Percentiles rank a stretch among this genome's conserved stretches.
These are phyloP conservation scores for Myxozyma nipponensis DNA, from an alignment of 805 yeast genomes.

Conservation along the genomic window DNA sequence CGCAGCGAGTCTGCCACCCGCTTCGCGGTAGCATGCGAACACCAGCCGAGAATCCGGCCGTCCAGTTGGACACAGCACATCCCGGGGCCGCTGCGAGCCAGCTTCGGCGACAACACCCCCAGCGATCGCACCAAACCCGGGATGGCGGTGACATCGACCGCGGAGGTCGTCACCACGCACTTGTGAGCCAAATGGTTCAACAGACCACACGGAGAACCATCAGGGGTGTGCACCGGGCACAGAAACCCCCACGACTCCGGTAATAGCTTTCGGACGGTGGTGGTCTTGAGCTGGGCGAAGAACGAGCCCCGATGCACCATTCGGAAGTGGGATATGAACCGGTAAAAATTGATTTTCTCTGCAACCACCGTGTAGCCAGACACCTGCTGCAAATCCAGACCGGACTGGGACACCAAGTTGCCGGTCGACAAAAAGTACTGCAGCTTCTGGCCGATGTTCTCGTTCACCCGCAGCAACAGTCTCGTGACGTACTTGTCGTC, in stretches of 20 bases:
- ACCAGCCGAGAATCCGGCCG: conserved; percentile 91
- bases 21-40: conserved; percentile 81
- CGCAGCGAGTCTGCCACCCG: conserved; percentile 85
- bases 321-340: conserved; percentile 96
- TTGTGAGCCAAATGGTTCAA: conserved; percentile 94
- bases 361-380: conserved; percentile 98
- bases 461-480: conserved; percentile 75
- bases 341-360: conserved; percentile 93
- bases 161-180: conserved; percentile 77
- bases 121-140: conserved; percentile 61
- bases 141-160: conserved; percentile 68
- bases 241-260: conserved; percentile 99
- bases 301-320: conserved; percentile 99
- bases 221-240: conserved; percentile 99
- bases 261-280: conserved; percentile 90
- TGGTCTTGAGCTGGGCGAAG: conserved; percentile 96
- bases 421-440: conserved; percentile 96
- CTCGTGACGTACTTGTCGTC: conserved; percentile 80
- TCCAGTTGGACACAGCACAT: conserved; percentile 89
- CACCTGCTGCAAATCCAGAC: conserved; percentile 95
- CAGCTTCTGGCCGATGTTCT: conserved; percentile 89
- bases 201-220: conserved; percentile 99
- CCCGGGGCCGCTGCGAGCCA: conserved; percentile 81
- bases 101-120: conserved; percentile 78
- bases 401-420: conserved; percentile 93